Evolutionary conservation across 1,284 basidiomycete genomes (phyloP), one percentile per base, ranked within the genome.

Genomic region (Malassezia restricta): DNA sequence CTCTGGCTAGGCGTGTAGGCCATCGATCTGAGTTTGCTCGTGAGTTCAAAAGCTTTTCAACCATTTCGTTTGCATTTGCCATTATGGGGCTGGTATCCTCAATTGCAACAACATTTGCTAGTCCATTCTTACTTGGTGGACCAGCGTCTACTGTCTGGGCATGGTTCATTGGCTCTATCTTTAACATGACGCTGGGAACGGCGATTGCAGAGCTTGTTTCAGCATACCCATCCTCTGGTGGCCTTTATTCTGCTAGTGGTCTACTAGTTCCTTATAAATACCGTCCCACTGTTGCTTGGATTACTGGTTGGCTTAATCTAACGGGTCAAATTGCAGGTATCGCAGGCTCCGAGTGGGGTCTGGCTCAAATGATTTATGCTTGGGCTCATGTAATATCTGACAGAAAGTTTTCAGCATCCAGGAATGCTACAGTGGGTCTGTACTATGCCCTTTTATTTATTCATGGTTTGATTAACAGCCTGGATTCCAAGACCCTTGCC

Each of bases 351-450:
- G 89, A 91, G 74, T 92, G 86, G 66, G 89, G 88, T 51, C 78
- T 94, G 20, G 79, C 85, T 28, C 81, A 81, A 68, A 91, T 92
- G 89, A 89, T 92, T 58, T 83, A 85, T 75, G 83, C 84, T 11
- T 72, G 70, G 66, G 87, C 85, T 0, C 66, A 63, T 51, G 71
- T 71, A 8, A 58, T 68, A 41, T 62, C 61, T 35, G 47, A 69
- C 24, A 58, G 60, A 4, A 51, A 57, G 40, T 66, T 50, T 47
- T 59, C 66, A 12, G 64, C 63, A 32, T 44, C 6, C 32, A 41
- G 31, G 9, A n/a, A 39, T 27, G 9, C 40, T 9, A 66, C 61
- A 17, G 64, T 72, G 33, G 65, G 68, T 43, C 58, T 74, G 45
- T 69, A 66, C 56, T 54, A 57, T 49, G 63, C 45, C 46, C 60